These are phyloP conservation scores for Castanopsis chinensis DNA, from an alignment of 306 rosid genomes.

Conservation along the genomic window DNA sequence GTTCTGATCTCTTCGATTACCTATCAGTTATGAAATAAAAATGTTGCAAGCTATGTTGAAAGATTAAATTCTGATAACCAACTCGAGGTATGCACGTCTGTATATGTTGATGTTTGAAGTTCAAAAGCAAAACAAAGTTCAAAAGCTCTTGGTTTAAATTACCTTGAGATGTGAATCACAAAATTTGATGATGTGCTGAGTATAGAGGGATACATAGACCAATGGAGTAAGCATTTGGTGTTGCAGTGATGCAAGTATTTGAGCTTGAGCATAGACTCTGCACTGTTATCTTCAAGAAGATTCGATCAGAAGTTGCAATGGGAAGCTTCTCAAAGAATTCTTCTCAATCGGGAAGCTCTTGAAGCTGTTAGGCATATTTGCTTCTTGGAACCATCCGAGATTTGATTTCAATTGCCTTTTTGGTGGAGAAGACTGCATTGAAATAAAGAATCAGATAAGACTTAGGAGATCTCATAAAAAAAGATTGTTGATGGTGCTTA, in stretches of 20 bases:
- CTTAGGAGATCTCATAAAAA: constrained; percentile 45
- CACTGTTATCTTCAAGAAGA: constrained; percentile 44
- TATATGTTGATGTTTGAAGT: constrained; percentile 54
- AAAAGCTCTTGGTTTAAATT: constrained; percentile 58
- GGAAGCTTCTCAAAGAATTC: constrained; percentile 57
- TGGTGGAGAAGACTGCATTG: constrained; percentile 49
- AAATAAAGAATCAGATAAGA: constrained; percentile 54
- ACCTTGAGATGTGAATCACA: constrained; percentile 40
- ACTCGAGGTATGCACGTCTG: constrained; percentile 44
- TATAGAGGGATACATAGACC: constrained; percentile 33
- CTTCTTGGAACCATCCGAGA: constrained; percentile 55
- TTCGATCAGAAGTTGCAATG: constrained; percentile 30
- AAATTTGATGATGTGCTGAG: too few species aligned
- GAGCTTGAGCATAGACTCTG: constrained; percentile 43
- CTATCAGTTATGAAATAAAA: constrained; percentile 40
- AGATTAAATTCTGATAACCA: constrained; percentile 50
- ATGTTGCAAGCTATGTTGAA: constrained; percentile 46
- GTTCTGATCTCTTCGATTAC: constrained; percentile 48
- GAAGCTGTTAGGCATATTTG: constrained; percentile 68
- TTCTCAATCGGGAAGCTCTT: constrained; percentile 54
- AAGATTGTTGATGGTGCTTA: constrained; percentile 55
- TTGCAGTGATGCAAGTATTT: constrained; percentile 45
- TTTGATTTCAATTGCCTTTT: constrained; percentile 61
- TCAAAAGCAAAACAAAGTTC: constrained; percentile 46
- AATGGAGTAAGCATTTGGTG: constrained; percentile 68